These are phyloP conservation scores for Hirsutella minnesotensis DNA, from an alignment of 2,329 filamentous ascomycete species.

Conservation along the genomic window DNA sequence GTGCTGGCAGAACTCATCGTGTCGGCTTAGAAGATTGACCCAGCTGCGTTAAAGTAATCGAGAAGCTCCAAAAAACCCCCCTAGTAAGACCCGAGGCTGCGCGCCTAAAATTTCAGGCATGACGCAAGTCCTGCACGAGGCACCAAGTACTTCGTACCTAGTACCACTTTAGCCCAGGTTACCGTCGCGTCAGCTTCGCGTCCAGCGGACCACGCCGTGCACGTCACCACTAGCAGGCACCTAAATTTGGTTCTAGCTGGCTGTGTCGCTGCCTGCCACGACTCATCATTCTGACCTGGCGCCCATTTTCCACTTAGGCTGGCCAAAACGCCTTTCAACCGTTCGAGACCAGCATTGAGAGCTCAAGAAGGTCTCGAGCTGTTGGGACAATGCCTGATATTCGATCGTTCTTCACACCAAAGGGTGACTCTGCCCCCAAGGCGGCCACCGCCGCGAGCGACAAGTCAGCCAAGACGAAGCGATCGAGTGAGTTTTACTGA, in stretches of 20 bases:
- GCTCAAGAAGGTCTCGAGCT: background rate
- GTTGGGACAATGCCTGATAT: constrained; percentile 67
- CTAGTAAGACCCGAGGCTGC: constrained; percentile 2
- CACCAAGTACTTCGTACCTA: background rate
- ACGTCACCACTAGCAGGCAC: constrained; percentile 14
- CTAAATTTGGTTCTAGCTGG: no score
- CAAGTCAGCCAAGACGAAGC: constrained; percentile 29
- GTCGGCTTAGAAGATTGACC: constrained; percentile 10
- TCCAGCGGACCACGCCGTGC: constrained; percentile 13
- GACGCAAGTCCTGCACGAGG: background rate
- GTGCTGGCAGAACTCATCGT: constrained; percentile 34
- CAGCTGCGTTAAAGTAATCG: constrained; percentile 9
- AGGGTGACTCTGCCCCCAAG: constrained; percentile 46
- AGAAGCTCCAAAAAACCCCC: constrained; percentile 21
- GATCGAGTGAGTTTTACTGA: constrained; percentile 26
- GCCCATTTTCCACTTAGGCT: constrained; percentile 3
- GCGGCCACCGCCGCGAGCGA: constrained; percentile 33
- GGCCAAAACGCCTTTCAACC: background rate
- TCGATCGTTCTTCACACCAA: constrained; percentile 77
- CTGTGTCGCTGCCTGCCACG: constrained; percentile 7
- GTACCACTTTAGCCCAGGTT: constrained; percentile 22
- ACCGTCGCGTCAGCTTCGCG: constrained; percentile 36
- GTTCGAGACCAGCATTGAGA: constrained; percentile 3
- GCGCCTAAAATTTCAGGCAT: constrained; percentile 15
- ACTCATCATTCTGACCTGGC: constrained; percentile 11